Conservation (phyloP, 139 green algal species). For the Pleodorina starrii region DNA sequence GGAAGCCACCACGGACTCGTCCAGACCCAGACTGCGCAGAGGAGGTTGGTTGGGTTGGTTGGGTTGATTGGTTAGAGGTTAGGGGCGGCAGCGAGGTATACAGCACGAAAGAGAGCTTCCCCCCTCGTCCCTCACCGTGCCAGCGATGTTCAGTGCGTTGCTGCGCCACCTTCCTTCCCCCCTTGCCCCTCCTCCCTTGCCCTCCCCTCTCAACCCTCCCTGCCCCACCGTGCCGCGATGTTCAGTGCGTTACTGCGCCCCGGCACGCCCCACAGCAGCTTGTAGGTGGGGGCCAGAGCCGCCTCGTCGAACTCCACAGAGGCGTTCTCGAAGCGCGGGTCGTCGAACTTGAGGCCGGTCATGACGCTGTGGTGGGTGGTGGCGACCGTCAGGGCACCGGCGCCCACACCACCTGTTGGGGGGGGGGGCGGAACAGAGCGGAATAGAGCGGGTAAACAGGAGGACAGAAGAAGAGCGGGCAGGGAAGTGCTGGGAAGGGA, state of each 20-base stretch:
- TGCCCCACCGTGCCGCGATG: slow-evolving; percentile 62
- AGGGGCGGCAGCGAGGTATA: too few species aligned
- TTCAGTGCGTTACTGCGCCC: slow-evolving; percentile 83
- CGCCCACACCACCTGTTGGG: slow-evolving; percentile 51
- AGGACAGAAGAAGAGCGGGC: neutral
- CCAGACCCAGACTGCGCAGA: slow-evolving; percentile 77
- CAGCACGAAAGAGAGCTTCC: too few species aligned
- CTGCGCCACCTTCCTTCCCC: too few species aligned
- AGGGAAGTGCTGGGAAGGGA: neutral
- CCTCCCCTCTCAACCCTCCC: neutral
- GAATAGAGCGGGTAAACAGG: too few species aligned
- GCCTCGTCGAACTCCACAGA: slow-evolving; percentile 92
- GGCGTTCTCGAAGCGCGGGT: slow-evolving; percentile 89
- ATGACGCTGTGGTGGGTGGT: slow-evolving; percentile 89
- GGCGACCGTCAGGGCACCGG: slow-evolving; percentile 82
- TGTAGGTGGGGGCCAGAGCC: slow-evolving; percentile 86
- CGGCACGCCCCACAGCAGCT: slow-evolving; percentile 89
- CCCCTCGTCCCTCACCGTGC: too few species aligned
- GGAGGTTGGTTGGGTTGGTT: too few species aligned
- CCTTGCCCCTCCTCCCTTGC: neutral
- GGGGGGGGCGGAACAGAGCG: too few species aligned
- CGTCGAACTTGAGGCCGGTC: slow-evolving; percentile 86
- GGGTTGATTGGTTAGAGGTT: neutral
- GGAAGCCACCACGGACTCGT: slow-evolving; percentile 70
- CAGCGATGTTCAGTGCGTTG: too few species aligned